phyloP scores from a whole-genome alignment of 352 stramenopile genomes.

The Peronosclerospora sorghi region DNA sequence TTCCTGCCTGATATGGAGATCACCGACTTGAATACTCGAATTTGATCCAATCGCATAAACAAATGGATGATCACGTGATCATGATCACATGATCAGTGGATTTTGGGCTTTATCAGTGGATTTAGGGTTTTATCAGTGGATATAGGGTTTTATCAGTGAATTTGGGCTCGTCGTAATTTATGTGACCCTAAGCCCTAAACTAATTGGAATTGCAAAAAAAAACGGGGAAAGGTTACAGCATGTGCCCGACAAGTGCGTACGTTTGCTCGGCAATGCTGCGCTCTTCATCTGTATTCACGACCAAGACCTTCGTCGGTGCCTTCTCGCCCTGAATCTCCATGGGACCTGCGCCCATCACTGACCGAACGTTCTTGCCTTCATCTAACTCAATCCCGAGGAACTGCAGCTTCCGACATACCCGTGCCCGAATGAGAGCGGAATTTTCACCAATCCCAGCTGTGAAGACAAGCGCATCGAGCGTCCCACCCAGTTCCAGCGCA shows the following conservation, averaged over 20 bases:
- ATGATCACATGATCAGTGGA: too few relatives aligned
- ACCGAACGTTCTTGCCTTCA: slow-evolving; percentile 49
- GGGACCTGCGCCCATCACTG: slow-evolving; percentile 44
- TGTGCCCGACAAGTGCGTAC: slow-evolving; percentile 53
- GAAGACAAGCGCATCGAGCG: slow-evolving; percentile 82
- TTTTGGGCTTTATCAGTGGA: too few relatives aligned
- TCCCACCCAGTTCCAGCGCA: slow-evolving; percentile 51
- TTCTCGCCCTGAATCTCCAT: slow-evolving; percentile 45
- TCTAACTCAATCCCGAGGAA: slow-evolving; percentile 73
- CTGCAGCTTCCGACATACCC: slow-evolving; percentile 47
- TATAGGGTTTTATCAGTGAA: too few relatives aligned
- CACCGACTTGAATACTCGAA: too few relatives aligned
- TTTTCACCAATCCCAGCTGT: slow-evolving; percentile 84
- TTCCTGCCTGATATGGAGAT: too few relatives aligned
- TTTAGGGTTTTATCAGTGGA: too few relatives aligned
- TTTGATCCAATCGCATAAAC: too few relatives aligned
- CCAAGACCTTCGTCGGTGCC: slow-evolving; percentile 59
- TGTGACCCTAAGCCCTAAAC: too few relatives aligned
- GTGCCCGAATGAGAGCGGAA: slow-evolving; percentile 65
- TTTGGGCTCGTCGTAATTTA: too few relatives aligned
- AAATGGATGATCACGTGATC: too few relatives aligned
- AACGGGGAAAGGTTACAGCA: too few relatives aligned
- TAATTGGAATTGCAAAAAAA: too few relatives aligned
- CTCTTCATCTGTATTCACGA: slow-evolving; percentile 87
- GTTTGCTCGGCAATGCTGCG: slow-evolving; percentile 82